A percentile compares a stretch with the other conserved stretches of the same genome.
Evolutionary conservation across 306 rosid genomes (phyloP).

Genomic region (Acacia melanoxylon): DNA sequence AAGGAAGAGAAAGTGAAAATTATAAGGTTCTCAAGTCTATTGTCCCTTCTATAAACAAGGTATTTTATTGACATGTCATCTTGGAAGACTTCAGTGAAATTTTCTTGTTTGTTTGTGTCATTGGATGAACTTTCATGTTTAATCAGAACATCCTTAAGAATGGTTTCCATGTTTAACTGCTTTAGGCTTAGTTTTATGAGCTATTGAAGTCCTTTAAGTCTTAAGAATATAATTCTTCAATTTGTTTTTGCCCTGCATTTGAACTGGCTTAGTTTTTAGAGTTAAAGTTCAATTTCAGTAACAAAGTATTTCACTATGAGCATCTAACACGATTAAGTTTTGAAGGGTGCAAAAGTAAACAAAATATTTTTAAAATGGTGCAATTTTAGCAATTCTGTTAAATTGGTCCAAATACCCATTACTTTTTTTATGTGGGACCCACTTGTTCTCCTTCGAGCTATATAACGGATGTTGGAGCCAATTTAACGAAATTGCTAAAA

Average conservation of each 20-base stretch:
- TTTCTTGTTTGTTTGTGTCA: slow-evolving; percentile 17
- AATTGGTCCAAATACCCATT: too few relatives aligned
- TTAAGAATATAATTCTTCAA: neutral
- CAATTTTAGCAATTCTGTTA: too few relatives aligned
- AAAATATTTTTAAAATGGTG: too few relatives aligned
- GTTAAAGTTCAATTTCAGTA: too few relatives aligned
- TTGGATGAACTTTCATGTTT: neutral
- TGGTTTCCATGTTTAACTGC: neutral
- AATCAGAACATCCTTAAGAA: neutral
- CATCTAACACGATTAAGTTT: too few relatives aligned
- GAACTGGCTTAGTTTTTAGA: neutral
- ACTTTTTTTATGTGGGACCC: too few relatives aligned
- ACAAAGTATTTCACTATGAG: too few relatives aligned
- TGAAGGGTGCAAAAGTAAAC: too few relatives aligned
- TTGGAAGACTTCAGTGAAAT: slow-evolving; percentile 1
- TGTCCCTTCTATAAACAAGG: slow-evolving; percentile 66
- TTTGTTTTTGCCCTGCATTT: neutral
- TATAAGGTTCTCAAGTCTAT: slow-evolving; percentile 54
- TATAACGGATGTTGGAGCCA: too few relatives aligned
- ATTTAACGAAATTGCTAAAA: too few relatives aligned
- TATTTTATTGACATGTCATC: slow-evolving; percentile 40
- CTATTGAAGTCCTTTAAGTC: neutral
- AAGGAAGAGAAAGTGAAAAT: slow-evolving; percentile 44
- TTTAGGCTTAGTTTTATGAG: neutral
- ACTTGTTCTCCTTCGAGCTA: too few relatives aligned